These are phyloP conservation scores for Yarrowia phangngaensis DNA, from an alignment of 805 yeast species.

Conservation along the genomic window DNA sequence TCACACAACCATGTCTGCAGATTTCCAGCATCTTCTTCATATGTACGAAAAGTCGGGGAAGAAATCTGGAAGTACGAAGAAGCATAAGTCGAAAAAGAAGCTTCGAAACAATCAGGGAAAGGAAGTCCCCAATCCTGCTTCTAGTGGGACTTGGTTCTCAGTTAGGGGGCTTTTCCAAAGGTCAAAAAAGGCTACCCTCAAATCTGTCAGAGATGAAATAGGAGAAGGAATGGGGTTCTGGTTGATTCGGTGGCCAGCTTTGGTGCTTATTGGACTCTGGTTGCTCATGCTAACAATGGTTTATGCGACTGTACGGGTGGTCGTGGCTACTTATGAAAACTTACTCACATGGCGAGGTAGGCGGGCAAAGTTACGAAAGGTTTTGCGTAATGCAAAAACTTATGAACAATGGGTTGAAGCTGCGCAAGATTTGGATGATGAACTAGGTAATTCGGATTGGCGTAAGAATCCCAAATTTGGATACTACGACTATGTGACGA, in stretches of 20 bases:
- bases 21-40: background rate
- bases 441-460: slow-evolving; percentile 62
- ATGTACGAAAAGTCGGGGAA: no score
- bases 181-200: background rate
- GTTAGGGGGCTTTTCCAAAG: no score
- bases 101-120: no score
- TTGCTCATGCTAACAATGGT: slow-evolving; percentile 46
- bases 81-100: no score
- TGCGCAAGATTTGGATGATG: slow-evolving; percentile 56
- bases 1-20: background rate
- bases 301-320: slow-evolving; percentile 53
- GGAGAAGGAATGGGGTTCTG: slow-evolving; percentile 44
- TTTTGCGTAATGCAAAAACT: slow-evolving; percentile 47
- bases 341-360: slow-evolving; percentile 59
- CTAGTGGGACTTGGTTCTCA: no score
- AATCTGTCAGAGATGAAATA: slow-evolving; percentile 27
- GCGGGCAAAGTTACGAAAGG: slow-evolving; percentile 48
- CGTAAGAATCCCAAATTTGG: slow-evolving; percentile 55
- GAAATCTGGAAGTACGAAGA: no score
- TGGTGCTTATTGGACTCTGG: slow-evolving; percentile 54
- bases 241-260: slow-evolving; percentile 63
- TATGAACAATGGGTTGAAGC: slow-evolving; percentile 61
- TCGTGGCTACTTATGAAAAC: slow-evolving; percentile 61
- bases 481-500: slow-evolving; percentile 63
- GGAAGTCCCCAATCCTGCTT: no score